phyloP scores from a whole-genome alignment of 2,329 filamentous ascomycete species.

The Fusarium veterinarium region DNA sequence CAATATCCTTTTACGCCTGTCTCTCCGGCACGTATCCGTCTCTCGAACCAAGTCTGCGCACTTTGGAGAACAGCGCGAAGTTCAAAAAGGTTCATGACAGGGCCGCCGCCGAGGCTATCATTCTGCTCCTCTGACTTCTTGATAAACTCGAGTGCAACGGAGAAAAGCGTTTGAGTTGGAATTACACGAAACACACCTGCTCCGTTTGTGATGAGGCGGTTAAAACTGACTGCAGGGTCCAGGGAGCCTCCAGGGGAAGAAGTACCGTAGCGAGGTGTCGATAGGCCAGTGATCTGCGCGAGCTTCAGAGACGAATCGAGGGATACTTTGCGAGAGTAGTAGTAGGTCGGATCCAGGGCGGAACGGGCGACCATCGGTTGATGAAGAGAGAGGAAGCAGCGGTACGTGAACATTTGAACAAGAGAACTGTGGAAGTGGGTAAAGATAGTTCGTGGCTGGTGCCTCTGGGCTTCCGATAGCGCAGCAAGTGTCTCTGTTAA shows the following conservation, averaged over 20 bases:
- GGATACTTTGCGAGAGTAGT: conserved; percentile 64
- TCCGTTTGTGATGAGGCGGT: conserved; percentile 54
- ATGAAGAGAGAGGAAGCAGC: conserved; percentile 65
- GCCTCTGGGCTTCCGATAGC: conserved; percentile 49
- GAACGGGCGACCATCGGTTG: conserved; percentile 60
- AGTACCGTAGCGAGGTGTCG: conserved; percentile 26
- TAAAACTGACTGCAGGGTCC: conserved; percentile 48
- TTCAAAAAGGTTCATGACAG: conserved; percentile 48
- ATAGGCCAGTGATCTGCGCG: conserved; percentile 48
- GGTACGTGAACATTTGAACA: conserved; percentile 57
- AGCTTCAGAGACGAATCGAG: conserved; percentile 57
- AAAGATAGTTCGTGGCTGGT: conserved; percentile 32
- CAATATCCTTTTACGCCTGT: conserved; percentile 57
- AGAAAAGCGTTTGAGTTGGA: conserved; percentile 54
- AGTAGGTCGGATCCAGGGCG: conserved; percentile 59
- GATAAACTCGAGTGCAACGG: conserved; percentile 59
- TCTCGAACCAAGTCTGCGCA: conserved; percentile 47
- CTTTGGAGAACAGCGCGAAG: conserved; percentile 47
- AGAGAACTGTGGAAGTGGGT: conserved; percentile 56
- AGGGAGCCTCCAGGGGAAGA: conserved; percentile 26
- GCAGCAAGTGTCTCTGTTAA: conserved; percentile 49
- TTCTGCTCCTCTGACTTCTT: conserved; percentile 57
- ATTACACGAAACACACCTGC: conserved; percentile 58
- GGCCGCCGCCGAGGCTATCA: conserved; percentile 45
- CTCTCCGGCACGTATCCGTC: conserved; percentile 55